A percentile compares a stretch with the other conserved stretches of the same genome.
These are phyloP conservation scores for Nemophila menziesii DNA, from an alignment of 257 asterid species.

Conservation along the genomic window DNA sequence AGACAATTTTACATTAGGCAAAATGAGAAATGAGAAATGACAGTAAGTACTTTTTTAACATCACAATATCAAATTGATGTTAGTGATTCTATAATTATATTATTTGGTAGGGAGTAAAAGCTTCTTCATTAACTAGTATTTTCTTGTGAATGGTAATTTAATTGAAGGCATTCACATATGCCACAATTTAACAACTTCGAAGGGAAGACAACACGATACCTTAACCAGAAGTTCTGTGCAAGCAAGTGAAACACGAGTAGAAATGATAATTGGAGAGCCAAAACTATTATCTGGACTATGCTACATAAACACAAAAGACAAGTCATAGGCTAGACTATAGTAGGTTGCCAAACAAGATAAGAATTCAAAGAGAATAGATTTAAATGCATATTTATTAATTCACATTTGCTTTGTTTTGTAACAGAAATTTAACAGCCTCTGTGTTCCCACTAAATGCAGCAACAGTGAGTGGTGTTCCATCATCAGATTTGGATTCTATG, in stretches of 20 bases:
- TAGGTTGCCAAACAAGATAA: not conserved
- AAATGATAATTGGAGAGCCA: not conserved
- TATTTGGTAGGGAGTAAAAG: too few species aligned
- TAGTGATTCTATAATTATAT: not conserved
- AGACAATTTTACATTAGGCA: not conserved
- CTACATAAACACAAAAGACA: too few species aligned
- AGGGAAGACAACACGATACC: not conserved
- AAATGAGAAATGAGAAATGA: too few species aligned
- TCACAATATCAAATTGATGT: not conserved
- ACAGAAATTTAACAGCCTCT: constrained; percentile 7
- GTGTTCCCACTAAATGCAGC: not conserved
- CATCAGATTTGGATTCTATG: not conserved
- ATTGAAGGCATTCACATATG: not conserved
- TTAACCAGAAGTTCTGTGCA: not conserved
- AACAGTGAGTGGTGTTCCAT: not conserved
- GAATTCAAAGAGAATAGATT: not conserved
- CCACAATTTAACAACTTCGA: too few species aligned
- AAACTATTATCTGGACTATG: not conserved
- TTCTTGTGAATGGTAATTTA: too few species aligned
- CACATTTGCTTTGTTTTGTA: constrained; percentile 8
- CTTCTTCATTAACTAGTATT: too few species aligned
- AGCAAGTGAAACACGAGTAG: not conserved
- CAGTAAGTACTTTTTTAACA: not conserved
- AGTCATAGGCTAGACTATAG: not conserved
- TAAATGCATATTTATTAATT: too few species aligned